phyloP scores from a whole-genome alignment of 2,329 filamentous ascomycete genomes.

The Pseudogymnoascus sp. region DNA sequence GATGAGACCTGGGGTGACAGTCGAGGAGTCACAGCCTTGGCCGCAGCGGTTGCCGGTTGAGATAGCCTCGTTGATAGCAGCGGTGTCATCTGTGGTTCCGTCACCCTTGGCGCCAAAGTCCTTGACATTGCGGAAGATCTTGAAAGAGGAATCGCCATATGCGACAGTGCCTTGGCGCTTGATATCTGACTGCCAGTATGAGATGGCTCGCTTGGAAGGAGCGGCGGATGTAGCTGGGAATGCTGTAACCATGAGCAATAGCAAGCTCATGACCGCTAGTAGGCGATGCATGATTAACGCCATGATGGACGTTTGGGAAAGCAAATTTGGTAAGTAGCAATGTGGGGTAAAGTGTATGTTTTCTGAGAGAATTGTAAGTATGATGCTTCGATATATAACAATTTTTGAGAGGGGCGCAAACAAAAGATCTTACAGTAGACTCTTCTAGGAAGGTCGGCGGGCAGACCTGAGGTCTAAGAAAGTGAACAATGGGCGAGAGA shows the following conservation, averaged over 20 bases:
- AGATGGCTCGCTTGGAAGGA: neutral
- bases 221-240: neutral
- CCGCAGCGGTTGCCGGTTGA: conserved; percentile 72
- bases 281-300: neutral
- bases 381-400: neutral
- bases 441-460: neutral
- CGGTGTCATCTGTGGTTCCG: conserved; percentile 65
- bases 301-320: neutral
- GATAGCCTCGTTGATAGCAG: conserved; percentile 78
- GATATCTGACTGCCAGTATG: conserved; percentile 27
- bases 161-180: conserved; percentile 26
- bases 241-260: conserved; percentile 4
- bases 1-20: conserved; percentile 73
- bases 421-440: neutral
- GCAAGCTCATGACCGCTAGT: neutral
- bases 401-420: neutral
- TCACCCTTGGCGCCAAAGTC: conserved; percentile 66
- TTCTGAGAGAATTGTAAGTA: neutral
- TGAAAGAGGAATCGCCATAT: conserved; percentile 44
- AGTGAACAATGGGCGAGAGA: conserved; percentile 2
- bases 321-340: neutral
- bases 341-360: neutral
- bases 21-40: conserved; percentile 71
- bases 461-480: neutral
- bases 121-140: conserved; percentile 68